Base-by-base conservation (phyloP, 1,284 basidiomycete species). In the Wolfiporia cocos region DNA sequence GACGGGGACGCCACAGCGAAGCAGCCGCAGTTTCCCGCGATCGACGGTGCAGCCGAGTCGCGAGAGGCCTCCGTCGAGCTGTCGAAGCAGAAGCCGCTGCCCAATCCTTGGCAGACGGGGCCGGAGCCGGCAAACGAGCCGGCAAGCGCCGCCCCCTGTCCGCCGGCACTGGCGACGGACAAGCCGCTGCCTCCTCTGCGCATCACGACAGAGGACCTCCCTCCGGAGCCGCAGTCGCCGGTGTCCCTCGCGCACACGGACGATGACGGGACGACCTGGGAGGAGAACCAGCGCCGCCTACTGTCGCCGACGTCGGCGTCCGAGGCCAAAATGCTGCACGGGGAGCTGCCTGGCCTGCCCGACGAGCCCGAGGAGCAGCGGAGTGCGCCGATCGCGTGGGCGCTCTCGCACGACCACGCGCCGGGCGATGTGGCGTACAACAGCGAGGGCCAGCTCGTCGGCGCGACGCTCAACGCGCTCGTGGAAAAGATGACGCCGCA, bases 401-500 rank as follows among this genome's bases (percentile, higher is more conserved):
- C 76, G 62, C 68, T 74, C 47, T 73, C 75, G 35, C 79, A 84
- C 55, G 86, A 91, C 52, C 83, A 88, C 58, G 69, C 81, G 14
- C 66, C 79, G 2, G 78, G 86, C 33, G 94, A 98, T 55, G 86
- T 96, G 38, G 79, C 87, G 1, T 93, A 90, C 70, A 96, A 95
- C 61, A 74, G 75, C 34, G 93, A 98, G 14, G 92, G 92, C 2
- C 78, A 82, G 47, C 78, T 99, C 17, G 86, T 94, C 6, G 94
- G 94, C 20, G 96, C 92, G 1, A 93, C 92, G 2, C 69, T 99
- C 43, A 73, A 76, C 12, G 93, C 86, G 2, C 71, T 99, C 32
- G 84, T 98, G 7, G 93, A 95, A 65, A 92, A 90, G 67, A 87
- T 99, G 83, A 95, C 94, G n/a, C 90, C 93, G 2, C 90, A 95